Percentiles rank a stretch among this genome's conserved stretches.
These are phyloP conservation scores for Eurotiales sp. DNA, from an alignment of 2,329 filamentous ascomycete genomes.

Conservation along the genomic window DNA sequence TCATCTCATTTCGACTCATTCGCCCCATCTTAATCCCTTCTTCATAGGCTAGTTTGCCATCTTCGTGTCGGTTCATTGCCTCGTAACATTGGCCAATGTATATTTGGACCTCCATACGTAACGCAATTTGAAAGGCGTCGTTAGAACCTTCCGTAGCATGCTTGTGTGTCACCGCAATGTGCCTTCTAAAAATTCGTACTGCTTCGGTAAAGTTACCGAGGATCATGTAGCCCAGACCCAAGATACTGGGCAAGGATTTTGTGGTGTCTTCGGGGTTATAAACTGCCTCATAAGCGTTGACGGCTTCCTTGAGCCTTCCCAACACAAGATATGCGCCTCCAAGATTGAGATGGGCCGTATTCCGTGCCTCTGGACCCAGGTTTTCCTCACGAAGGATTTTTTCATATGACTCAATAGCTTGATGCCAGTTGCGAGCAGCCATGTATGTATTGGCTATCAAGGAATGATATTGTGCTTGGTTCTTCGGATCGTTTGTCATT, in stretches of 20 bases:
- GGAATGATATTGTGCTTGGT: background rate
- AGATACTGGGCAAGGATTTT: background rate
- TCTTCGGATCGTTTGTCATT: background rate
- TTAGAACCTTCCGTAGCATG: too few species aligned
- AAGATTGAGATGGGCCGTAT: too few species aligned
- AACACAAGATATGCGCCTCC: background rate
- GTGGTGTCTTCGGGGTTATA: background rate
- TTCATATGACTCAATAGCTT: background rate
- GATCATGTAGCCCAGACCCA: conserved; percentile 2
- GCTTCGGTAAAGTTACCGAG: background rate
- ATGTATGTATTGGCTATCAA: background rate
- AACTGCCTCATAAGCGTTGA: background rate
- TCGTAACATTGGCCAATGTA: too few species aligned
- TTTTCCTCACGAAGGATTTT: background rate
- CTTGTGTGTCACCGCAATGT: background rate
- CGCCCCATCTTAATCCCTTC: too few species aligned
- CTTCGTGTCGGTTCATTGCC: too few species aligned
- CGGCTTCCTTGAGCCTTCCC: background rate
- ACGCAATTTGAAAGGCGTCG: background rate
- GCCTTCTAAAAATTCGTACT: background rate
- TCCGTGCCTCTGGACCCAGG: too few species aligned
- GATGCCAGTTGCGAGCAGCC: background rate
- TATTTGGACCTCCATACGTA: too few species aligned
- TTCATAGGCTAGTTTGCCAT: too few species aligned
- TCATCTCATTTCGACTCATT: background rate